phyloP scores from a whole-genome alignment of 2,329 filamentous ascomycete species.

The Alternaria sp. region DNA sequence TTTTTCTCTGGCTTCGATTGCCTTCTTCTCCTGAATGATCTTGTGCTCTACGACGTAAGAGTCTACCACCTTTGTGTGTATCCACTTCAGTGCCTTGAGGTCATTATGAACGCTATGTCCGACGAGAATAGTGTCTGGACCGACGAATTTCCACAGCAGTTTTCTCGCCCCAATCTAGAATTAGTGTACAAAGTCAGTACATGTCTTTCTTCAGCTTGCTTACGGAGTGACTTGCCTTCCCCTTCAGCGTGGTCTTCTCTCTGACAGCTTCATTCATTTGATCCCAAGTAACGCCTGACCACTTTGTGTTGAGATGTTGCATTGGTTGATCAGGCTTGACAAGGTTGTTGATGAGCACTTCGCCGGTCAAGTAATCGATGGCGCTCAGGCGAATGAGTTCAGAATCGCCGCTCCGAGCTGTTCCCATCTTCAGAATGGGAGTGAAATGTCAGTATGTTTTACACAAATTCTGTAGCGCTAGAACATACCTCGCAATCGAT shows the following conservation, averaged over 20 bases:
- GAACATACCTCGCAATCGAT: constrained; percentile 57
- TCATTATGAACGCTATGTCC: constrained; percentile 56
- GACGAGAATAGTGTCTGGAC: constrained; percentile 57
- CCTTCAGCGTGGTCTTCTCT: constrained; percentile 47
- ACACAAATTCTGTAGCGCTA: not conserved
- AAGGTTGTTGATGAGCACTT: constrained; percentile 58
- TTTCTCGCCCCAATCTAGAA: constrained; percentile 46
- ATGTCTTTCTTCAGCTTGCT: not conserved
- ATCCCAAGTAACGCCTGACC: constrained; percentile 55
- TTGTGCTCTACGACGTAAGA: constrained; percentile 43
- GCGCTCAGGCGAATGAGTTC: constrained; percentile 61
- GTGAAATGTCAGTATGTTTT: not conserved
- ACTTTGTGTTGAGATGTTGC: constrained; percentile 58
- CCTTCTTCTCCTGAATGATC: constrained; percentile 6
- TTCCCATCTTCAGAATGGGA: constrained; percentile 54
- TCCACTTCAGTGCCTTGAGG: constrained; percentile 56
- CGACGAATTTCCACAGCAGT: constrained; percentile 54
- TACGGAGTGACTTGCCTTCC: constrained; percentile 29
- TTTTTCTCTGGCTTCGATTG: constrained; percentile 5
- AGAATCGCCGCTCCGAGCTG: constrained; percentile 50
- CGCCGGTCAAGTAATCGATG: constrained; percentile 57
- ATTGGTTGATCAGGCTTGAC: constrained; percentile 57
- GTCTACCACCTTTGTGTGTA: constrained; percentile 56
- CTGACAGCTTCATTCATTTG: constrained; percentile 49
- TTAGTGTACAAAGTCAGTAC: not conserved